phyloP scores from a whole-genome alignment of 305 asterid genomes.

The Fraxinus sp. region DNA sequence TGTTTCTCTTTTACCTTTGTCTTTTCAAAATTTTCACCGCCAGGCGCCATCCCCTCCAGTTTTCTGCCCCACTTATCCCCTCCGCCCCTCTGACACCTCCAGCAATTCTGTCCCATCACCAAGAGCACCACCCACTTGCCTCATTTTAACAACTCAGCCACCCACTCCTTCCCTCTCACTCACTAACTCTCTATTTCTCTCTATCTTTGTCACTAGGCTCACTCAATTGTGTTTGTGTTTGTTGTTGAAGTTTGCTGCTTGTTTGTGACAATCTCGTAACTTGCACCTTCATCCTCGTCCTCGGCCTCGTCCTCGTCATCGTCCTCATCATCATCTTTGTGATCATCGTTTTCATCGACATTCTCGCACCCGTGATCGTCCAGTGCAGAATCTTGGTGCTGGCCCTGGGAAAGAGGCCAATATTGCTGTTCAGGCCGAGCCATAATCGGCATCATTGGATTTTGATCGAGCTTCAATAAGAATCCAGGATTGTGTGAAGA shows the following conservation, averaged over 20 bases:
- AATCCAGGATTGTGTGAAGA: conserved; percentile 25
- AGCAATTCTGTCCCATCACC: conserved; percentile 50
- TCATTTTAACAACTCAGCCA: conserved; percentile 21
- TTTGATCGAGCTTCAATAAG: conserved; percentile 24
- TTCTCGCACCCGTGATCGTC: conserved; percentile 43
- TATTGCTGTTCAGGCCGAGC: conserved; percentile 89
- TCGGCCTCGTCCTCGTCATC: conserved; percentile 40
- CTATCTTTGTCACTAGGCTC: conserved; percentile 17
- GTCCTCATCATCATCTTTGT: conserved; percentile 27
- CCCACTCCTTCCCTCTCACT: conserved; percentile 12
- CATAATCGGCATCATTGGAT: conserved; percentile 65
- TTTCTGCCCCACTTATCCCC: conserved; percentile 36
- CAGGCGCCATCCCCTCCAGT: conserved; percentile 25
- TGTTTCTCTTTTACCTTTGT: conserved; percentile 21
- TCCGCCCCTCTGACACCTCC: conserved; percentile 52
- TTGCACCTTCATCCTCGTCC: conserved; percentile 37
- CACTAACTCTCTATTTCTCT: conserved; percentile 17
- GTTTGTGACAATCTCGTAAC: conserved; percentile 62
- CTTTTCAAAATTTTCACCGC: conserved; percentile 24
- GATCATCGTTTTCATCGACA: conserved; percentile 32
- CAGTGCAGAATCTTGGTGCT: conserved; percentile 32
- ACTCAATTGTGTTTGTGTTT: conserved; percentile 29
- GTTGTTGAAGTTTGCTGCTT: conserved; percentile 48
- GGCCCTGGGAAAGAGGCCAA: conserved; percentile 53
- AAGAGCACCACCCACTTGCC: conserved; percentile 35